Conservation (phyloP, 2,329 filamentous ascomycete genomes). For the Macrophomina tecta region DNA sequence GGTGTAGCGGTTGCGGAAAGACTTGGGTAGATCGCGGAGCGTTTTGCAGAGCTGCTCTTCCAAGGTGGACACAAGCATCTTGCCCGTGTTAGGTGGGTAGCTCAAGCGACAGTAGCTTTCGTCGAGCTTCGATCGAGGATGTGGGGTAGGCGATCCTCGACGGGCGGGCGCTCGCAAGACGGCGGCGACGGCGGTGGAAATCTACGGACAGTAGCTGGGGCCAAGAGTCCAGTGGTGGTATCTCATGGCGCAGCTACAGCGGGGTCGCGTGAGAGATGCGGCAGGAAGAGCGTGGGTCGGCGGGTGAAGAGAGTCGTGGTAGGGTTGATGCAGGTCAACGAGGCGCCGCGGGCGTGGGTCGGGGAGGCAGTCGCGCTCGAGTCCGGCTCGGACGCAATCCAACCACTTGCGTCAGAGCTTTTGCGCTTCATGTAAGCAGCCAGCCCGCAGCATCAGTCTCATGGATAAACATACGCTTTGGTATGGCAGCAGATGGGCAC, state of each 20-base stretch:
- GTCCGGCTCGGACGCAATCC: constrained; percentile 3
- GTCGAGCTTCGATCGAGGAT: constrained; percentile 21
- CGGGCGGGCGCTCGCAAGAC: not conserved
- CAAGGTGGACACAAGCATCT: constrained; percentile 57
- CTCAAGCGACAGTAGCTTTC: constrained; percentile 14
- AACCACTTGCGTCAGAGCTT: constrained; percentile 25
- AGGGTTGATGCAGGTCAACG: constrained; percentile 15
- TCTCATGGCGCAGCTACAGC: constrained; percentile 12
- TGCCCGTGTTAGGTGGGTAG: constrained; percentile 27
- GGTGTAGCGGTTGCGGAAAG: constrained; percentile 77
- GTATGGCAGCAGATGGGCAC: not conserved
- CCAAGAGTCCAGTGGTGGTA: not conserved
- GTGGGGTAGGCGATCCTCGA: constrained; percentile 28
- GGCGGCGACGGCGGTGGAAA: not conserved
- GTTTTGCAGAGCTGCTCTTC: constrained; percentile 85
- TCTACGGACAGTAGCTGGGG: not conserved
- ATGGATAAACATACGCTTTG: not conserved
- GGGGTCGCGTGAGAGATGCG: constrained; percentile 5
- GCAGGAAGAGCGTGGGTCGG: not conserved
- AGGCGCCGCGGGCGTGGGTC: constrained; percentile 12
- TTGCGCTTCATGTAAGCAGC: constrained; percentile 20
- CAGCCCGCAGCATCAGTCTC: not conserved
- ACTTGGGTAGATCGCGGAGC: constrained; percentile 76
- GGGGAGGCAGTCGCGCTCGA: constrained; percentile 8
- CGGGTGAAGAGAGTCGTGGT: not conserved